Conservation (phyloP, 2,329 filamentous ascomycete genomes). For the Pseudocercospora musae region DNA sequence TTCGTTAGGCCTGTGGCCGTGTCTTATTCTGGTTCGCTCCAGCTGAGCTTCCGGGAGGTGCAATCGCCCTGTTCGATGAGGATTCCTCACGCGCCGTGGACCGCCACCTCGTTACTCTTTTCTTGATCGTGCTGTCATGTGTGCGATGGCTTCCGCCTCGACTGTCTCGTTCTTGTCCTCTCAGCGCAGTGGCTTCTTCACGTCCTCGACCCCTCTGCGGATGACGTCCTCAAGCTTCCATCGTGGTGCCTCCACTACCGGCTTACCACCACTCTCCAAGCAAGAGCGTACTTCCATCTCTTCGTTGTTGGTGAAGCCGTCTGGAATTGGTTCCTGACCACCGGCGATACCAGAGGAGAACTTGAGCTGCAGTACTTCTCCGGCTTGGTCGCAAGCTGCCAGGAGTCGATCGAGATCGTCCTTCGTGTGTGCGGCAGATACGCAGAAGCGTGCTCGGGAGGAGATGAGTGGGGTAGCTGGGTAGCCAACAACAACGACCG, state of each 20-base stretch:
- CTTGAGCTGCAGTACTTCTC: conserved; percentile 88
- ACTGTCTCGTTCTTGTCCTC: neutral
- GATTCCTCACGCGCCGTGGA: neutral
- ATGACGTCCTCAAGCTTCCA: conserved; percentile 78
- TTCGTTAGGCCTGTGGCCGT: conserved; percentile 5
- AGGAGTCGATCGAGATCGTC: conserved; percentile 91
- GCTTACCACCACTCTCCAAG: conserved; percentile 48
- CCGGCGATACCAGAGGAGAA: conserved; percentile 95
- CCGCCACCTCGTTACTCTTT: neutral
- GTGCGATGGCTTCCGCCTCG: conserved; percentile 3
- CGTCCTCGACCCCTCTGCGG: conserved; percentile 68
- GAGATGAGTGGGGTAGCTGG: conserved; percentile 93
- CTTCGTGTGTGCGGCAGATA: conserved; percentile 95
- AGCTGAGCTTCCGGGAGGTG: neutral
- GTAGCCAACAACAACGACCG: conserved; percentile 94
- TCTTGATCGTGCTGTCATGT: neutral
- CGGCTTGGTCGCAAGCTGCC: conserved; percentile 85
- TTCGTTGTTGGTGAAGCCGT: conserved; percentile 67
- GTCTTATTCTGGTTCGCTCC: neutral
- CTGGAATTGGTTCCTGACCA: conserved; percentile 72
- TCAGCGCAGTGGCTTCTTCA: conserved; percentile 60
- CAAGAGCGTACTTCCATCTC: conserved; percentile 62
- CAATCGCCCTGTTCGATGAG: neutral
- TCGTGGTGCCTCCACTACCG: conserved; percentile 62
- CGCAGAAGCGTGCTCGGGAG: conserved; percentile 91